Evolutionary conservation across 495 filamentous ascomycete genomes (phyloP), one percentile per base, ranked within the genome.

Genomic region (Tuber borchii): DNA sequence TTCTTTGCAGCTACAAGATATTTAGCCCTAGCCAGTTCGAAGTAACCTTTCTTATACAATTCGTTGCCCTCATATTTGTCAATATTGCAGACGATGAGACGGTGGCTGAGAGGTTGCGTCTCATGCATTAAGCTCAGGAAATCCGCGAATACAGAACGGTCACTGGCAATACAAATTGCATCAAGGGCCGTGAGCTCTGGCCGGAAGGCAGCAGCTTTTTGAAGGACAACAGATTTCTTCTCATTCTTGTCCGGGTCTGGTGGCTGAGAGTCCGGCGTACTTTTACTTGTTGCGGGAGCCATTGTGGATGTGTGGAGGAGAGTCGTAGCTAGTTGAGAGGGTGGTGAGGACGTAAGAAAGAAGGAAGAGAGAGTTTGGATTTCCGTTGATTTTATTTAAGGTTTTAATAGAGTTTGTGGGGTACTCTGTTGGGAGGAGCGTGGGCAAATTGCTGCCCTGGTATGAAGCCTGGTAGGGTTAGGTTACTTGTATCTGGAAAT

Each of bases 31-130:
- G 78, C 78, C 42, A 76, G 70, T 2, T 43, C 56, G 40, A 76
- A 80, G 48, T 43, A 70, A 14, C 77, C 77, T 8, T 73, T 71
- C 73, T 76, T 80, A 20, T 73, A 80, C 70, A 80, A 71, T 51
- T 76, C 68, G 45, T 80, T 80, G 16, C 78, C 78, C 22, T 80
- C 78, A 34, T 80, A 70, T 77, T 80, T 80, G 2, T 74, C 70
- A 44, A 80, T 34, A 71, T 80, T 80, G 39, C 78, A 80, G 45
- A 76, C 37, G 0, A 80, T 77, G 42, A 79, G 34, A 46, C 78
- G 78, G 37, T 79, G 71, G 22, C 80, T 80, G 26, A 80, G 42
- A 8, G 78, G 78, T 43, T 79, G 79, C 22, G 76, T 79, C 39
- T 79, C 72, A 12, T 71, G 72, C 51, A 79, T 79, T 31, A 73